Conservation (phyloP, 768 basidiomycete species). For the Mycena maculata region DNA sequence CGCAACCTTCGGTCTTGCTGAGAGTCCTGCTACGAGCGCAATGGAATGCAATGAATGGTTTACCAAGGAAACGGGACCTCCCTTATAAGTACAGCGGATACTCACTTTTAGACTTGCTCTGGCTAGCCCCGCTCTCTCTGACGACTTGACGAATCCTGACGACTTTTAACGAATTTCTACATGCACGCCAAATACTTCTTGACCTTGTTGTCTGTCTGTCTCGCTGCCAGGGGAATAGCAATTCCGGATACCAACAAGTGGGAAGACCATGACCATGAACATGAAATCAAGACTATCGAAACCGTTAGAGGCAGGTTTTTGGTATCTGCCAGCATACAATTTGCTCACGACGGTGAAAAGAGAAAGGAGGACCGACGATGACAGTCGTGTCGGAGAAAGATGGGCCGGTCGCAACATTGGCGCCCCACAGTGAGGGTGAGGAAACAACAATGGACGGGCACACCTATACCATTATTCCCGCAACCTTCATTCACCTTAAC, state of each 20-base stretch:
- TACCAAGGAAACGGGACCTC: not conserved
- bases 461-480: not conserved
- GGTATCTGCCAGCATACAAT: not conserved
- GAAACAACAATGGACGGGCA: constrained; percentile 1
- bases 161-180: not conserved
- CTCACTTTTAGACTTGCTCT: not conserved
- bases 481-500: not conserved
- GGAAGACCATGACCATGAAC: not conserved
- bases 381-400: not conserved
- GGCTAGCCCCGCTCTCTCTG: not conserved
- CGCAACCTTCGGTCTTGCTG: no score
- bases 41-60: no score
- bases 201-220: not conserved
- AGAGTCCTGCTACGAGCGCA: no score
- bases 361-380: not conserved
- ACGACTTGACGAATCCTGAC: constrained; percentile 1
- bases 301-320: not conserved
- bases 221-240: not conserved
- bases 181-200: not conserved
- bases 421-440: not conserved
- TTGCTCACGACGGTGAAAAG: not conserved
- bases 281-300: constrained; percentile 7
- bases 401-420: not conserved
- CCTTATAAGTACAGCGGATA: not conserved
- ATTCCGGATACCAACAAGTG: not conserved